These are phyloP conservation scores for Dactylorhiza incarnata DNA, from an alignment of 106 monocot genomes.

Conservation along the genomic window DNA sequence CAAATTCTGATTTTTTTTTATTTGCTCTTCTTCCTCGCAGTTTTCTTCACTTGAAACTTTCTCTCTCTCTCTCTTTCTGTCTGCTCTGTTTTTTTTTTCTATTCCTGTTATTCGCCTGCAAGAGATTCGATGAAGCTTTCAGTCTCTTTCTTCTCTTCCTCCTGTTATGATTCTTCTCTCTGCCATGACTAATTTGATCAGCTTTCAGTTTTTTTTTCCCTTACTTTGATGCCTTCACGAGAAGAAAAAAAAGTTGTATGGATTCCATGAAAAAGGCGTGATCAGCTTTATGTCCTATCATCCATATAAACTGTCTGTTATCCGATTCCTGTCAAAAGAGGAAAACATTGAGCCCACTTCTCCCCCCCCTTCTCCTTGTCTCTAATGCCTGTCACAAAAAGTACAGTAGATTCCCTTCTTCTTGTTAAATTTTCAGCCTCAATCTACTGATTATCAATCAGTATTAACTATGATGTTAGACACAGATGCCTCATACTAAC, in stretches of 20 bases:
- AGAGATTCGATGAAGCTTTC: neutral
- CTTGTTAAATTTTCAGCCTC: neutral
- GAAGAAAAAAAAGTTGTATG: neutral
- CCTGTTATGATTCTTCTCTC: neutral
- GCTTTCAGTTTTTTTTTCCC: neutral
- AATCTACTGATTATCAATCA: neutral
- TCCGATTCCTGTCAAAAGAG: neutral
- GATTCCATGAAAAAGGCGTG: neutral
- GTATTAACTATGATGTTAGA: neutral
- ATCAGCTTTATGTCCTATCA: constrained; percentile 4
- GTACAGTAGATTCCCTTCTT: neutral
- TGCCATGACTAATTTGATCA: neutral
- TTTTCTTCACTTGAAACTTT: neutral
- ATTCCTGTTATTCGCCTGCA: neutral
- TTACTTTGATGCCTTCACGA: constrained; percentile 1
- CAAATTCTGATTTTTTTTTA: neutral
- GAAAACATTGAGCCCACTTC: constrained; percentile 1
- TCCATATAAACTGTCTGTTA: constrained; percentile 2
- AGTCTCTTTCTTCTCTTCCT: neutral
- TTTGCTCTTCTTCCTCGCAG: neutral
- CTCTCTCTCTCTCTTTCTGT: neutral
- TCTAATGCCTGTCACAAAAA: neutral
- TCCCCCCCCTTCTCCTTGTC: constrained; percentile 1
- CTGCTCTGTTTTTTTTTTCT: neutral
- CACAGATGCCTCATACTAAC: neutral